Percentiles rank a stretch among this genome's conserved stretches.
Conservation (phyloP, 352 stramenopile species). For the Phytophthora podocarpi region DNA sequence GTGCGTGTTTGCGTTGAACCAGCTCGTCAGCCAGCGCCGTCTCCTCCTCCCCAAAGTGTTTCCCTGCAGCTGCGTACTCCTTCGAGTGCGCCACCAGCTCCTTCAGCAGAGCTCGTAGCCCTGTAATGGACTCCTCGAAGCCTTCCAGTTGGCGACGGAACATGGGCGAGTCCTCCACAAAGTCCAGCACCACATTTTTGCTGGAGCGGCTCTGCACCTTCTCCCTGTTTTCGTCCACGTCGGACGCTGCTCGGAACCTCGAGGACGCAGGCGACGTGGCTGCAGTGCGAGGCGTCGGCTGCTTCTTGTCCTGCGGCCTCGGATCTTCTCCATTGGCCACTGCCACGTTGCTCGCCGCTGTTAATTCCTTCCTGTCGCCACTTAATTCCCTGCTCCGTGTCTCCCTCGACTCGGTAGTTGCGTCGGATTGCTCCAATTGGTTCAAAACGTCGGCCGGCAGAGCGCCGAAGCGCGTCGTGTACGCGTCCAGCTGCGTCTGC, state of each 20-base stretch:
- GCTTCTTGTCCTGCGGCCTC: slow-evolving; percentile 13
- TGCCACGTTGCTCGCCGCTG: slow-evolving; percentile 3
- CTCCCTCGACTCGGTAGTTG: slow-evolving; percentile 17
- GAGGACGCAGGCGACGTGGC: slow-evolving; percentile 14
- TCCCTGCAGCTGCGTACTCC: slow-evolving; percentile 74
- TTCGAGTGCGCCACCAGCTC: slow-evolving; percentile 77
- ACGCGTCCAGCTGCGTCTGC: slow-evolving; percentile 70
- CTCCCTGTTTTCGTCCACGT: slow-evolving; percentile 14
- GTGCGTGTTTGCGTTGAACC: slow-evolving; percentile 75
- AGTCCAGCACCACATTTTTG: slow-evolving; percentile 87
- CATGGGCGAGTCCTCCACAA: slow-evolving; percentile 88
- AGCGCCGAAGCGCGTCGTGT: slow-evolving; percentile 54
- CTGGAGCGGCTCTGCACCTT: slow-evolving; percentile 42
- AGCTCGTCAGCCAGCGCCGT: slow-evolving; percentile 74
- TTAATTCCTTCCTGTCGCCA: slow-evolving; percentile 14
- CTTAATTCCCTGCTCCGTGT: slow-evolving; percentile 23
- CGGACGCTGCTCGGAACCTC: slow-evolving; percentile 1
- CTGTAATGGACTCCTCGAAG: slow-evolving; percentile 78
- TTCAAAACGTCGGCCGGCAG: slow-evolving; percentile 43
- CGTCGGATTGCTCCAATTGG: slow-evolving; percentile 26
- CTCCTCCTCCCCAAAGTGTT: slow-evolving; percentile 72
- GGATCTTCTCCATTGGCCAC: slow-evolving; percentile 1
- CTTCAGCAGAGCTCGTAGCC: slow-evolving; percentile 65
- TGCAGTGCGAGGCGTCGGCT: slow-evolving; percentile 2
- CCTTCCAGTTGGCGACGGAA: slow-evolving; percentile 81